phyloP scores from a whole-genome alignment of 1,284 basidiomycete species.

The Ustilago sp. region DNA sequence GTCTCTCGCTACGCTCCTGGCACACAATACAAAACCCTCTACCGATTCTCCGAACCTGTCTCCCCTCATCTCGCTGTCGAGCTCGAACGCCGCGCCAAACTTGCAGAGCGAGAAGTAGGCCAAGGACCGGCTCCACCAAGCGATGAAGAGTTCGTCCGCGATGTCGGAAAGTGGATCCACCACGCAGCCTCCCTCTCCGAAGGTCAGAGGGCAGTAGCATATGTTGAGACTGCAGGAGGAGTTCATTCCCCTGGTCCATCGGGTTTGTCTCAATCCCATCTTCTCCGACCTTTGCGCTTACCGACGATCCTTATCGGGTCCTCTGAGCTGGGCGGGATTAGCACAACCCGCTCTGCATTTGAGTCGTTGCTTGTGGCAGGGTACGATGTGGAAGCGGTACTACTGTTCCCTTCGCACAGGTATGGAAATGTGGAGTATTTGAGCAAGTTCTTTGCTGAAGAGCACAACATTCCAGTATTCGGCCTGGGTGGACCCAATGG shows the following conservation, averaged over 20 bases:
- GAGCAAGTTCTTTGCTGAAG: constrained; percentile 78
- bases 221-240: constrained; percentile 94
- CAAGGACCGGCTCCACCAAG: constrained; percentile 56
- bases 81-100: constrained; percentile 73
- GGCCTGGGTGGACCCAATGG: constrained; percentile 54
- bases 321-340: constrained; percentile 90
- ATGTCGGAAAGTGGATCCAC: constrained; percentile 77
- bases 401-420: constrained; percentile 80
- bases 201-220: constrained; percentile 72
- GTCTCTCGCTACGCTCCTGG: constrained; percentile 47
- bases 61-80: constrained; percentile 90
- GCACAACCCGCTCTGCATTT: constrained; percentile 91
- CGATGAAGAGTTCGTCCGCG: constrained; percentile 78
- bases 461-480: constrained; percentile 73
- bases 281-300: constrained; percentile 76
- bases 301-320: constrained; percentile 90
- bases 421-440: constrained; percentile 83
- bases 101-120: constrained; percentile 24
- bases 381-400: constrained; percentile 86
- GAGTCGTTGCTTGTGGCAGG: constrained; percentile 90
- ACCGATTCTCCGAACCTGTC: constrained; percentile 86
- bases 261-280: constrained; percentile 79
- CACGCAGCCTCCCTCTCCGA: constrained; percentile 71
- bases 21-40: constrained; percentile 78
- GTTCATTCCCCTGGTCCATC: constrained; percentile 91